Base-by-base conservation (phyloP, 345 rosid genomes). In the Populus davidiana region DNA sequence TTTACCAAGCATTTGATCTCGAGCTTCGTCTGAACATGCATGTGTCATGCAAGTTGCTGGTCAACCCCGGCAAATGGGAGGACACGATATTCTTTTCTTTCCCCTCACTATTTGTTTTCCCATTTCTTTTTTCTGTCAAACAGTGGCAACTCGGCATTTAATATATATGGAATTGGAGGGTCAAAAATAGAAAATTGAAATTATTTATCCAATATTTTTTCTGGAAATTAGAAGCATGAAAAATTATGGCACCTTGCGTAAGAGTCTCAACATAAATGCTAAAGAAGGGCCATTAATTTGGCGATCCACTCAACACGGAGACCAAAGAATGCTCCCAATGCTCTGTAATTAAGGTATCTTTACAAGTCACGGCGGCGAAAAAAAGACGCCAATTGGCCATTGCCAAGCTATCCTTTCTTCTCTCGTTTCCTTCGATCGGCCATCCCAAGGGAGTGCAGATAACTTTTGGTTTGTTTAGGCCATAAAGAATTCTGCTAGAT, bases 61-160 rank as follows among this genome's bases (percentile, higher is more conserved):
- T 83, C 84, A 81, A 63, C 71, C 63, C 72, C 35, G 83, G 72
- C 74, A 33, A 73, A 13, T 14, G 13, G 38, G 16, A 12, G 5
- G 43, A 0, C 59, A 18, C 0, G 38, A 5, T 70, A 25, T 29
- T 2, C 3, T 69, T 69, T 20, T n/a, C 29, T 39, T 69, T 9
- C 47, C 2, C 14, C 27, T n/a, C 47, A 4, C 12, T 4, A 2
- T n/a, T 11, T 11, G 0, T 13, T 67, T 43, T 11, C 47, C 47
- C 14, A 2, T 43, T 43, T 43, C 1, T 59, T n/a, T n/a, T 1
- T 17, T 54, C 61, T 8, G 27, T n/a, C n/a, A 8, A 59, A n/a
- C 6, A 23, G 29, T 11, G 64, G 64, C 29, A 13, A 59, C 64
- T 1, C 12, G 1, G 14, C 63, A 1, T 1, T 11, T 1, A 25